Percentiles rank a stretch among this genome's conserved stretches.
phyloP scores from a whole-genome alignment of 2,329 filamentous ascomycete genomes.

The Pseudogymnoascus sp. region DNA sequence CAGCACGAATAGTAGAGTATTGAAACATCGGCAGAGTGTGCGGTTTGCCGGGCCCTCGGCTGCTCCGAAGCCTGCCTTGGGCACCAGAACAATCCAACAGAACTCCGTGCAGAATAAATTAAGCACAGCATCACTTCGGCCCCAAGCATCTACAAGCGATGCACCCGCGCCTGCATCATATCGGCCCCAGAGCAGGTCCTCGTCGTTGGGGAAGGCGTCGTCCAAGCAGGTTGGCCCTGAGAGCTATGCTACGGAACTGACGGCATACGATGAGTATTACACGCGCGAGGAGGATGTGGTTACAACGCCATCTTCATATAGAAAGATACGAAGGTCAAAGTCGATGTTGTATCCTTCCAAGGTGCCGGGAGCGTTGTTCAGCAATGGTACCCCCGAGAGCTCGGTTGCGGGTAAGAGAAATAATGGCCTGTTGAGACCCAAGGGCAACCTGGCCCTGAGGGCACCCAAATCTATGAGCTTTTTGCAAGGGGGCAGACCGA shows the following conservation, averaged over 20 bases:
- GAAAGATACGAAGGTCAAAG: constrained; percentile 44
- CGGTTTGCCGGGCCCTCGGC: constrained; percentile 35
- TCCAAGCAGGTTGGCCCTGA: constrained; percentile 21
- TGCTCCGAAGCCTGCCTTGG: constrained; percentile 20
- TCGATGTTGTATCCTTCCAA: constrained; percentile 41
- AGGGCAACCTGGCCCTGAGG: constrained; percentile 29
- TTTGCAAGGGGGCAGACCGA: constrained; percentile 30
- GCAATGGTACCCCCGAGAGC: constrained; percentile 22
- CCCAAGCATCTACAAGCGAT: constrained; percentile 23
- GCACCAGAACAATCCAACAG: constrained; percentile 17
- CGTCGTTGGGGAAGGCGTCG: constrained; percentile 26
- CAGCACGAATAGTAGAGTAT: constrained; percentile 1
- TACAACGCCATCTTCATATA: constrained; percentile 41
- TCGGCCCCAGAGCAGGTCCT: constrained; percentile 25
- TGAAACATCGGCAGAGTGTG: constrained; percentile 45
- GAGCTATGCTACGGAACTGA: constrained; percentile 32
- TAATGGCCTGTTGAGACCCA: constrained; percentile 17
- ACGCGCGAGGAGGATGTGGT: constrained; percentile 41
- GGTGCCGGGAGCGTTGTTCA: constrained; percentile 23
- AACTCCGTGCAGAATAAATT: constrained; percentile 13
- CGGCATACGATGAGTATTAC: constrained; percentile 36
- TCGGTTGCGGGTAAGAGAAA: background rate
- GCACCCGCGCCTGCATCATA: constrained; percentile 24
- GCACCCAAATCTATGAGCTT: constrained; percentile 50
- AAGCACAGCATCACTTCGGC: constrained; percentile 19